Evolutionary conservation across 495 filamentous ascomycete species (phyloP).

Genomic region (Trichoderma erinaceum): DNA sequence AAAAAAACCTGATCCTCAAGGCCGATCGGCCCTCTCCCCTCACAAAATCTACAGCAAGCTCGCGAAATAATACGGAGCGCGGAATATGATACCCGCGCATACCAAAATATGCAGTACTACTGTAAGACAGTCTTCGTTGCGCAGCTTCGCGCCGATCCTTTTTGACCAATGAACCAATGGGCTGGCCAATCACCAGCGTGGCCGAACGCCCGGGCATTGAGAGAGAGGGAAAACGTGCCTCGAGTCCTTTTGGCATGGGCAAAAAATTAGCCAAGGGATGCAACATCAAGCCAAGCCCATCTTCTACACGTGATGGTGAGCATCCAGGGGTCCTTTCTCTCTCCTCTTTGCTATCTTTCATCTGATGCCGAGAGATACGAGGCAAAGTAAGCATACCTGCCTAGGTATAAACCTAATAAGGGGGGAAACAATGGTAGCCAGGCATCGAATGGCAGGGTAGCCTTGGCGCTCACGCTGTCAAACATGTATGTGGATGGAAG

Average conservation of each 20-base stretch:
- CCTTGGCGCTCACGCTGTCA: constrained; percentile 6
- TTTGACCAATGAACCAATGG: not conserved
- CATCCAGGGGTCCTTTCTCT: not conserved
- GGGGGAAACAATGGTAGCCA: not conserved
- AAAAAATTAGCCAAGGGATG: constrained; percentile 3
- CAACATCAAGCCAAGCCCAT: not conserved
- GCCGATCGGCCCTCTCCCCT: no score
- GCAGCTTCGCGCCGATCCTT: not conserved
- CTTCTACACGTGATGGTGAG: not conserved
- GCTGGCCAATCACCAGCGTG: not conserved
- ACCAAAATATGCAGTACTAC: no score
- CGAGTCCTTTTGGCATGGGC: not conserved
- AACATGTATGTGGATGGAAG: not conserved
- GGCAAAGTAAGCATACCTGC: not conserved
- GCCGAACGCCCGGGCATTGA: not conserved
- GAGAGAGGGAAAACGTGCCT: not conserved
- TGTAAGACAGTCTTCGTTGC: not conserved
- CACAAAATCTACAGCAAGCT: no score
- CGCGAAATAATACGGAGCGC: no score
- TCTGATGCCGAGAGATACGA: constrained; percentile 2
- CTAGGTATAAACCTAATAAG: not conserved
- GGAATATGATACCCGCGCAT: no score
- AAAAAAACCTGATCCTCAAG: no score
- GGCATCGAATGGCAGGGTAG: constrained; percentile 1
- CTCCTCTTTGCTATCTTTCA: not conserved